Base-by-base conservation (phyloP, 805 yeast genomes). In the Ogataea paraovalis region DNA sequence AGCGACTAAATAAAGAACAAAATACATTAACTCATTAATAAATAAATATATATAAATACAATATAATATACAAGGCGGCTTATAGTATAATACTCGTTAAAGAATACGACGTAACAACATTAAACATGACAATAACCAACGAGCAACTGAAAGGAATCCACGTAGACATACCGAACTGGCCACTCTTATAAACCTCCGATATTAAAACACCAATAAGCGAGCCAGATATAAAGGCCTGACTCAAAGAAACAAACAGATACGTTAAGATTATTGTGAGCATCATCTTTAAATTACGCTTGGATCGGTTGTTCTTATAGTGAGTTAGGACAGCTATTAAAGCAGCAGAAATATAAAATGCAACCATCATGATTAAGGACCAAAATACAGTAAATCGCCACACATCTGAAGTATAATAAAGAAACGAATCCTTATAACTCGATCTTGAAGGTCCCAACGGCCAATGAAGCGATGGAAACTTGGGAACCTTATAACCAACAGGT, bases 71-170 rank as follows among this genome's bases (percentile, higher is more conserved):
- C 16, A 12, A 14, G 16, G 5, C 12, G 5, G 16, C 34, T 30
- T 19, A 78, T 43, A 73, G 63, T 9, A 77, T 59, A 1, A 68
- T 69, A 14, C 79, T 65, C 40, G 77, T 76, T 50, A 80, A 73
- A 48, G 86, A 79, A 61, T 85, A 88, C 5, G 87, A 76, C 8
- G 83, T 76, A 30, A 84, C 71, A 32, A 88, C 74, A 60, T 85
- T 80, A 64, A 78, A 86, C 39, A 89, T 60, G 5, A 87, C 73
- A 55, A 81, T 82, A 4, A 85, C 76, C 2, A 85, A 65, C 0
- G 82, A 95, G 80, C 91, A 87, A 46, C 85, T 77, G 54, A 92
- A 75, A 0, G 99, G 98, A 7, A 92, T 80, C 99, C 99, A 92
- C 0, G 97, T 87, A 12, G 95, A 84, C 95, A 94, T 87, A 20